Evolutionary conservation across 2,329 filamentous ascomycete species (phyloP).

Genomic region (Diplocarpon rosae): DNA sequence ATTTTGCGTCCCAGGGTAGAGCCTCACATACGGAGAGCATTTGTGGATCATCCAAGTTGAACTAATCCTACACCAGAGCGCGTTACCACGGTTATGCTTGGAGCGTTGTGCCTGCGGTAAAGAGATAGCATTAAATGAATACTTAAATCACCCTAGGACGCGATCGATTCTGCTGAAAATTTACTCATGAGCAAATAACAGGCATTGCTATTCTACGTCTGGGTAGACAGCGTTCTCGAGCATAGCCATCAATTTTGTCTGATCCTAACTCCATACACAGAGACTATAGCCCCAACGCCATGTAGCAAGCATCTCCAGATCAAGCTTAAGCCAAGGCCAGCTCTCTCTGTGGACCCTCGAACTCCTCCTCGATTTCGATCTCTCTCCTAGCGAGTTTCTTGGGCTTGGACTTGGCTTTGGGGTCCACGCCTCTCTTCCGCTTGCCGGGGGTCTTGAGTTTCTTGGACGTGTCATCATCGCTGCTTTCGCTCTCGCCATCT

Average conservation of each 20-base stretch:
- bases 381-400: conserved; percentile 41
- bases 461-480: conserved; percentile 40
- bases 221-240: too few relatives aligned
- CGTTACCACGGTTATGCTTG: too few relatives aligned
- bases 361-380: conserved; percentile 70
- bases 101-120: too few relatives aligned
- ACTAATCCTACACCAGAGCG: too few relatives aligned
- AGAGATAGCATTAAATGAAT: too few relatives aligned
- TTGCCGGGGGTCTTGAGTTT: conserved; percentile 47
- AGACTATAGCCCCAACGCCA: conserved; percentile 10
- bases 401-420: conserved; percentile 32
- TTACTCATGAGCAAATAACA: too few relatives aligned
- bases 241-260: neutral
- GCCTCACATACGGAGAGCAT: too few relatives aligned
- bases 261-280: conserved; percentile 2
- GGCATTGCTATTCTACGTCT: too few relatives aligned
- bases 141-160: too few relatives aligned
- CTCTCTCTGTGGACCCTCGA: conserved; percentile 29
- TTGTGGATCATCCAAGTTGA: too few relatives aligned
- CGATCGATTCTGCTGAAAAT: too few relatives aligned
- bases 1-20: too few relatives aligned
- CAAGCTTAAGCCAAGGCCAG: conserved; percentile 11
- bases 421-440: conserved; percentile 27
- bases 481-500: conserved; percentile 41
- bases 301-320: conserved; percentile 3